Percentiles rank a stretch among this genome's conserved stretches.
These are phyloP conservation scores for Erucastrum elatum DNA, from an alignment of 345 rosid species.

Conservation along the genomic window DNA sequence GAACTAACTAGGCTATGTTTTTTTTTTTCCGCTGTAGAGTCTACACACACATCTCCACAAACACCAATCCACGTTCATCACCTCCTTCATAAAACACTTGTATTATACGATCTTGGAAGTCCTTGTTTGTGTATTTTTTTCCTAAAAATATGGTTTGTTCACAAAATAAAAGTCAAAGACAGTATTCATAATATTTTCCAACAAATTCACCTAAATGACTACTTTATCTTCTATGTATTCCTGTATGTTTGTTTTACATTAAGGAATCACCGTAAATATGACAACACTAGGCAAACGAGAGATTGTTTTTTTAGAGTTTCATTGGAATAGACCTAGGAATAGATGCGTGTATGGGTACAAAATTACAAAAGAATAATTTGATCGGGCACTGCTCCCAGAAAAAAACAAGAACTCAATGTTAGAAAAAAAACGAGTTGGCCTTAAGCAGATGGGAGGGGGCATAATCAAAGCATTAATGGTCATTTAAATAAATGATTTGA, in stretches of 20 bases:
- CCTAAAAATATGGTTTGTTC: too few species aligned
- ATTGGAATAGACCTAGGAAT: neutral
- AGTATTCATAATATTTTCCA: too few species aligned
- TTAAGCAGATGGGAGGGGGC: slow-evolving; percentile 35
- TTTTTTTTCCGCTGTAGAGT: too few species aligned
- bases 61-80: too few species aligned
- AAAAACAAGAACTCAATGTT: neutral
- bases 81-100: too few species aligned
- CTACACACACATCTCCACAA: too few species aligned
- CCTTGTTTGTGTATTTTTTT: neutral
- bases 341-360: neutral
- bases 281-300: too few species aligned
- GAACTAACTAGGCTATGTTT: too few species aligned
- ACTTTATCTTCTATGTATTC: too few species aligned
- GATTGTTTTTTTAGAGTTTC: neutral
- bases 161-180: too few species aligned
- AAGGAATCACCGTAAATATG: neutral
- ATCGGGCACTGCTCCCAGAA: neutral
- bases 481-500: slow-evolving; percentile 26
- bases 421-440: slow-evolving; percentile 18
- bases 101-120: neutral
- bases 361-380: neutral
- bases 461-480: slow-evolving; percentile 23
- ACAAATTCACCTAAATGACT: too few species aligned
- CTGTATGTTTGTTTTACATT: neutral